These are phyloP conservation scores for Taphrina sp. DNA, from an alignment of 1,139 yeast species.

Conservation along the genomic window DNA sequence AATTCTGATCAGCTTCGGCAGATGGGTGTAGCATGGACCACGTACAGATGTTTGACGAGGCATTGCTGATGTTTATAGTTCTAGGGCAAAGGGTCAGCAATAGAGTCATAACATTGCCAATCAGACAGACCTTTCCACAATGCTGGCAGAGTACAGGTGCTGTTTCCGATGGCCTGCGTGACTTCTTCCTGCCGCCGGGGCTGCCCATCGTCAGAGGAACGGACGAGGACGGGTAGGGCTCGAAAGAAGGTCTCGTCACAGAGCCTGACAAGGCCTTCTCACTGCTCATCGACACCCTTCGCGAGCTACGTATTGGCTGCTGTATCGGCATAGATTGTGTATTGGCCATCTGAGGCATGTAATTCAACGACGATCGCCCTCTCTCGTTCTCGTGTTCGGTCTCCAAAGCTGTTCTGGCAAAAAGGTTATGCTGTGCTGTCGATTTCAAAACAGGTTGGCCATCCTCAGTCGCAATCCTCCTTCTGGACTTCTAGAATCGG, in stretches of 20 bases:
- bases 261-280: slow-evolving; percentile 14
- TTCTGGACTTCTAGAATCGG: neutral
- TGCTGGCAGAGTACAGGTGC: slow-evolving; percentile 31
- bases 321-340: slow-evolving; percentile 13
- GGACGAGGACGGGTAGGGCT: slow-evolving; percentile 15
- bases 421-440: neutral
- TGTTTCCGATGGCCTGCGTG: slow-evolving; percentile 24
- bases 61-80: slow-evolving; percentile 32
- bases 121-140: slow-evolving; percentile 24
- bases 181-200: slow-evolving; percentile 14
- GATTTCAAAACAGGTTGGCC: neutral
- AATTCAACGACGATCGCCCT: neutral
- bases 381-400: neutral
- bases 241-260: slow-evolving; percentile 5
- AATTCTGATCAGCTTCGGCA: too few relatives aligned
- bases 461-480: neutral
- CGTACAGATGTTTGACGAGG: slow-evolving; percentile 27
- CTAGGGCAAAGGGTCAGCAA: neutral
- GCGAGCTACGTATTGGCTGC: slow-evolving; percentile 10
- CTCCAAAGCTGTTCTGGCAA: too few relatives aligned
- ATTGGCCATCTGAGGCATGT: slow-evolving; percentile 1
- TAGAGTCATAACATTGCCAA: neutral
- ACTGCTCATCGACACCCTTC: slow-evolving; percentile 15
- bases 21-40: too few relatives aligned
- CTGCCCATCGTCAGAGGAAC: slow-evolving; percentile 9